Conservation (phyloP, 2,329 filamentous ascomycete species). For the Mollisia scopiformis region DNA sequence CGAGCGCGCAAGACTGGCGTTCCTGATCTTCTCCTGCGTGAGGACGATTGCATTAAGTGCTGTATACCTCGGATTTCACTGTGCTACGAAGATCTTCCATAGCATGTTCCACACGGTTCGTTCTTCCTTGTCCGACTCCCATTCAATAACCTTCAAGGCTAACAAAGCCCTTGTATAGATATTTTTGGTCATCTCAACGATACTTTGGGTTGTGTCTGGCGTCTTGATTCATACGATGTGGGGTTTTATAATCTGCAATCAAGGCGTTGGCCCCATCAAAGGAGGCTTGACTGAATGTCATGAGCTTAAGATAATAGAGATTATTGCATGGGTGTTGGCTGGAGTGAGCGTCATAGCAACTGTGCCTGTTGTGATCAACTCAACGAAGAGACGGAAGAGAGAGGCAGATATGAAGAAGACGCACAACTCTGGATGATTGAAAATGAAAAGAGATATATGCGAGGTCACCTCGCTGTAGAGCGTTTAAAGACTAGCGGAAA, state of each 20-base stretch:
- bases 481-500: not conserved
- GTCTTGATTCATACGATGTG: slow-evolving; percentile 25
- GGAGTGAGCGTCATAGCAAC: slow-evolving; percentile 16
- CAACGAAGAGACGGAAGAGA: slow-evolving; percentile 21
- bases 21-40: slow-evolving; percentile 22
- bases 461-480: not conserved
- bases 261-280: slow-evolving; percentile 17
- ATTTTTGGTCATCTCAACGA: slow-evolving; percentile 23
- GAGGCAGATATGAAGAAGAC: slow-evolving; percentile 16
- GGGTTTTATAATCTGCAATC: slow-evolving; percentile 21
- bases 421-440: slow-evolving; percentile 7
- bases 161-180: slow-evolving; percentile 3
- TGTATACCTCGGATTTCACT: slow-evolving; percentile 23
- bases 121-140: not conserved
- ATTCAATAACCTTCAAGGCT: no score
- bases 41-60: slow-evolving; percentile 19
- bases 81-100: slow-evolving; percentile 21
- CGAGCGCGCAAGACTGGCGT: slow-evolving; percentile 15
- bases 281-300: slow-evolving; percentile 25
- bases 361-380: slow-evolving; percentile 20
- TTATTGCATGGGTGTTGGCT: slow-evolving; percentile 22
- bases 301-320: slow-evolving; percentile 26
- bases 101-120: slow-evolving; percentile 23
- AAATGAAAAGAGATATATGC: not conserved
- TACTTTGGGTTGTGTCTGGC: slow-evolving; percentile 23